Evolutionary conservation across 306 rosid species (phyloP).

Genomic region (Prunus kanzakura): DNA sequence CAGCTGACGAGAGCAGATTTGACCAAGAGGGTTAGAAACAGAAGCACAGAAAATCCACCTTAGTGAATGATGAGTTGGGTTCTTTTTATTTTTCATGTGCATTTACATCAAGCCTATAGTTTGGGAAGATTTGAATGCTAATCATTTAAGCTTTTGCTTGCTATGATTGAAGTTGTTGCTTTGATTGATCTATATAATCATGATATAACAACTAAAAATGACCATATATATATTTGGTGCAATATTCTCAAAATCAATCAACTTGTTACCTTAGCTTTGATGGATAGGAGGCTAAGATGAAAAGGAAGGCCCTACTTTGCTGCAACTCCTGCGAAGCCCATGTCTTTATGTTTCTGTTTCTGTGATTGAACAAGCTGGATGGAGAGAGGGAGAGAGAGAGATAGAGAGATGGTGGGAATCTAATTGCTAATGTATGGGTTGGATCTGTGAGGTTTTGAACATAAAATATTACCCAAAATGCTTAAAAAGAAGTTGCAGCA

Average conservation of each 20-base stretch:
- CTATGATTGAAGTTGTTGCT: too few relatives aligned
- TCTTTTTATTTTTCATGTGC: neutral
- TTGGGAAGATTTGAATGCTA: too few relatives aligned
- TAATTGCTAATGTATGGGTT: conserved; percentile 31
- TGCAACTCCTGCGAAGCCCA: conserved; percentile 15
- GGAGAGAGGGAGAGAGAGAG: neutral
- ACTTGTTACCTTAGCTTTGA: conserved; percentile 3
- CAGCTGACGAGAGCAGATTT: neutral
- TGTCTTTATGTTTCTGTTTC: neutral
- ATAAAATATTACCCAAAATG: conserved; percentile 21
- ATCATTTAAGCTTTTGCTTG: too few relatives aligned
- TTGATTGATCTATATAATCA: too few relatives aligned
- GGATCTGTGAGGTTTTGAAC: conserved; percentile 53
- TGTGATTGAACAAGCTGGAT: conserved; percentile 19
- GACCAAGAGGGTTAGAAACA: conserved; percentile 1
- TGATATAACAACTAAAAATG: too few relatives aligned
- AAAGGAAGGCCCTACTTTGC: conserved; percentile 2
- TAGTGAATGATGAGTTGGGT: neutral
- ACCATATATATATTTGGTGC: neutral
- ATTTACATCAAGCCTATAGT: neutral
- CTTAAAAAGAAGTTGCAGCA: conserved; percentile 19
- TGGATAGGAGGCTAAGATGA: neutral
- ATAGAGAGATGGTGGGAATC: conserved; percentile 28
- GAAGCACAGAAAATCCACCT: neutral
- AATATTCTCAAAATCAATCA: neutral